These are phyloP conservation scores for Lecanicillium sp. DNA, from an alignment of 2,329 filamentous ascomycete genomes.

Conservation along the genomic window DNA sequence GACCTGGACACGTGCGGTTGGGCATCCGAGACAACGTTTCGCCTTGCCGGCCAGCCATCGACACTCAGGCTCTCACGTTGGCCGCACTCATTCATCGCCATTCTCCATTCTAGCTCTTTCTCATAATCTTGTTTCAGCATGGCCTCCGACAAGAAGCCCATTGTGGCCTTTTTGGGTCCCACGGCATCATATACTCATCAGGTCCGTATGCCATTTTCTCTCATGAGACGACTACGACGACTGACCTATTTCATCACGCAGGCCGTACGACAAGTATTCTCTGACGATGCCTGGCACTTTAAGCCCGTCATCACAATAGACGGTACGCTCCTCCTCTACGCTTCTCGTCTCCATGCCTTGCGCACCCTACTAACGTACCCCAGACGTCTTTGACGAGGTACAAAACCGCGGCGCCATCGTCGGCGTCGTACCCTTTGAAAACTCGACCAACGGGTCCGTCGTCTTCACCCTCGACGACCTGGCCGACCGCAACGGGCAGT, in stretches of 20 bases:
- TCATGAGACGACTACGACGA: background rate
- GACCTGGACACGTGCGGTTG: too few species aligned
- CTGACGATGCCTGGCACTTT: slow-evolving; percentile 38
- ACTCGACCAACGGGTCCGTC: slow-evolving; percentile 90
- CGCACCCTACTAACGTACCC: too few species aligned
- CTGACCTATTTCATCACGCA: slow-evolving; percentile 15
- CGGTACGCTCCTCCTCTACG: slow-evolving; percentile 24
- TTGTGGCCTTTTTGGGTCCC: slow-evolving; percentile 6
- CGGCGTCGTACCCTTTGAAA: slow-evolving; percentile 91
- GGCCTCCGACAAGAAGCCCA: slow-evolving; percentile 5
- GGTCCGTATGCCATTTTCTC: background rate
- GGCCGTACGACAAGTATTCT: slow-evolving; percentile 41
- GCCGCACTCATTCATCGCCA: too few species aligned
- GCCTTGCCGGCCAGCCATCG: too few species aligned
- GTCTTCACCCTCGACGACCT: slow-evolving; percentile 85
- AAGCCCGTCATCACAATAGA: slow-evolving; percentile 45
- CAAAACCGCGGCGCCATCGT: slow-evolving; percentile 56
- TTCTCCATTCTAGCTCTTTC: too few species aligned
- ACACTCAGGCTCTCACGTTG: too few species aligned
- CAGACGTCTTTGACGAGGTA: slow-evolving; percentile 74
- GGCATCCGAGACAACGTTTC: too few species aligned
- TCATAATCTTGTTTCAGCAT: too few species aligned
- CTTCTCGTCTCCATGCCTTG: too few species aligned
- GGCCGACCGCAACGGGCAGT: slow-evolving; percentile 60
- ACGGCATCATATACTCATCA: slow-evolving; percentile 8